Evolutionary conservation across 139 green algal species (phyloP).

Genomic region (Coccomyxa sp.): DNA sequence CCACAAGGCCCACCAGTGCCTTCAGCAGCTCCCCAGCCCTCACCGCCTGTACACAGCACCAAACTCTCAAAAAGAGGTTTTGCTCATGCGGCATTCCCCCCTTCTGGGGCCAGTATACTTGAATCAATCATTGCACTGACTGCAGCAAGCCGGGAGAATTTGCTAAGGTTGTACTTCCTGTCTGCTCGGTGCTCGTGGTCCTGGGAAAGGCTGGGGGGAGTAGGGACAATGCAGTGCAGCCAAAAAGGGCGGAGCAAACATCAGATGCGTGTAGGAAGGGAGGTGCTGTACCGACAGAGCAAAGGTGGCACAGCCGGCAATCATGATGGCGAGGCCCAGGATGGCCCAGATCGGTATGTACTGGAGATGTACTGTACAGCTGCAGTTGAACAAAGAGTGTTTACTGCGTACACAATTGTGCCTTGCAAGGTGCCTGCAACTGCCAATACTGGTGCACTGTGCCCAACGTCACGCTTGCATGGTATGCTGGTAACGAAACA

Average conservation of each 20-base stretch:
- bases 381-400: not conserved
- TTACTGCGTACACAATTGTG: too few relatives aligned
- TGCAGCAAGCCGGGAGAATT: not conserved
- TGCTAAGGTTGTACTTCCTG: not conserved
- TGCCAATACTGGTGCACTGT: too few relatives aligned
- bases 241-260: too few relatives aligned
- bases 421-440: too few relatives aligned
- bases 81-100: too few relatives aligned
- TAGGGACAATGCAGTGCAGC: not conserved
- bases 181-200: not conserved
- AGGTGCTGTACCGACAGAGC: not conserved
- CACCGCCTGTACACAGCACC: not conserved
- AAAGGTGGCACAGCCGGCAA: not conserved
- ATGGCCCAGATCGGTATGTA: not conserved
- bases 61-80: too few relatives aligned
- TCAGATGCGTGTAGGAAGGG: too few relatives aligned
- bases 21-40: not conserved
- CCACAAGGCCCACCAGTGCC: not conserved
- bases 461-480: too few relatives aligned
- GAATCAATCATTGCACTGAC: not conserved
- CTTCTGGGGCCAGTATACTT: not conserved
- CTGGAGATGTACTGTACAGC: not conserved
- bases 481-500: too few relatives aligned
- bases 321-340: not conserved
- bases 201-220: not conserved